Base-by-base conservation (phyloP, 345 rosid genomes). In the Zanthoxylum bungeanum region DNA sequence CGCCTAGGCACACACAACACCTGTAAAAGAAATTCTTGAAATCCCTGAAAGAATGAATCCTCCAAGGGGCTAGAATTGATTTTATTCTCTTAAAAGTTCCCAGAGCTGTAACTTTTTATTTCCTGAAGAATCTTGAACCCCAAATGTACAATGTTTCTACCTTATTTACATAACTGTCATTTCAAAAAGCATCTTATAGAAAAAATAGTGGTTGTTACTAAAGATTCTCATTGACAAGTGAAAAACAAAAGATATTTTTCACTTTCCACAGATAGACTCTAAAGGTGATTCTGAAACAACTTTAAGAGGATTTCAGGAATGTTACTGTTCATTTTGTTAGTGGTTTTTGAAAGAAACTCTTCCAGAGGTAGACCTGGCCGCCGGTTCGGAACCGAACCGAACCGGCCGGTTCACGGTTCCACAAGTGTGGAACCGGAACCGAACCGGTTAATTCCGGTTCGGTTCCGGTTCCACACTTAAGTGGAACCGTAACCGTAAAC, bases 1-100 rank as follows among this genome's bases (percentile, higher is more conserved):
- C 98, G 39, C 97, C 98, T 77, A 94, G 81, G 81, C 98, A 94
- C 25, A 94, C 97, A 75, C 98, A 90, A 47, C 98, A 94, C 73
- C 98, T 93, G 82, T 30, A 9, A n/a, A 50, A 44, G 9, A 40
- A 39, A 12, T 8, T 21, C 16, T 34, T 34, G 46, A 34, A 19
- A 49, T n/a, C 9, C 28, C 1, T 51, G 56, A 50, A 33, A 34
- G 46, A 51, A 21, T n/a, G 46, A 21, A 34, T 36, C 60, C 53
- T 51, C 11, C 21, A 16, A 52, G 60, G 24, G 60, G 25, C 47
- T 47, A 51, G 34, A 8, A 1, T 8, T 33, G 9, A 33, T 33
- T 59, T 14, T 57, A 8, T 60, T 50, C 22, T 25, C 51, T 62
- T 39, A 16, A 39, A 40, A 21, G 22, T 10, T 39, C 25, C 4